phyloP scores from a whole-genome alignment of 2,329 filamentous ascomycete genomes.

The Lizonia empirigonia region DNA sequence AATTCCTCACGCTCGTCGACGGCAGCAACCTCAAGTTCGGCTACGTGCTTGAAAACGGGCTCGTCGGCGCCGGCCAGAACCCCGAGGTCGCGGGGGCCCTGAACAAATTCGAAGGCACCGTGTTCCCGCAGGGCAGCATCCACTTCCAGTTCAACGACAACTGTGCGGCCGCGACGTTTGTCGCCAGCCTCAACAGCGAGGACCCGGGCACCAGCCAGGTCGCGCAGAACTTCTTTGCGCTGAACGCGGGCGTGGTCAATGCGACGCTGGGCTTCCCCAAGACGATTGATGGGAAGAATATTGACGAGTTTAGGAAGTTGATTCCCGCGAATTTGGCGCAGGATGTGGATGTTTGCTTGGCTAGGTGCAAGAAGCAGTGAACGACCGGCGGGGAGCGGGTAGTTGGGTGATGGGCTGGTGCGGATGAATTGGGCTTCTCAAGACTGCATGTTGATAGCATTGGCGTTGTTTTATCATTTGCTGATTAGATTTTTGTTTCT shows the following conservation, averaged over 20 bases:
- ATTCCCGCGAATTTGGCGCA: conserved; percentile 58
- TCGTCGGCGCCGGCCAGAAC: conserved; percentile 40
- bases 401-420: background rate
- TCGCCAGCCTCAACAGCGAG: conserved; percentile 52
- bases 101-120: conserved; percentile 52
- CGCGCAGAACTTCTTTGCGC: conserved; percentile 53
- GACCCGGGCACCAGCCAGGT: conserved; percentile 52
- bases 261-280: conserved; percentile 48
- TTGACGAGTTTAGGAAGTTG: conserved; percentile 43
- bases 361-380: conserved; percentile 49
- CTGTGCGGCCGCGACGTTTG: conserved; percentile 53
- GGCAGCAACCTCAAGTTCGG: conserved; percentile 51
- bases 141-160: conserved; percentile 58
- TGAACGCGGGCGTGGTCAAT: conserved; percentile 46
- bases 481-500: background rate
- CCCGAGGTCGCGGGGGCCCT: conserved; percentile 51
- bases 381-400: background rate
- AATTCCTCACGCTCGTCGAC: conserved; percentile 54
- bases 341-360: conserved; percentile 60
- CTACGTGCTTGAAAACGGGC: conserved; percentile 55
- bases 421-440: background rate
- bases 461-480: background rate
- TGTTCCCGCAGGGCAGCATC: conserved; percentile 55
- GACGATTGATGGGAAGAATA: conserved; percentile 42
- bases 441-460: conserved; percentile 4